Evolutionary conservation across 2,329 filamentous ascomycete genomes (phyloP).

Genomic region (Phialemoniopsis sp.): DNA sequence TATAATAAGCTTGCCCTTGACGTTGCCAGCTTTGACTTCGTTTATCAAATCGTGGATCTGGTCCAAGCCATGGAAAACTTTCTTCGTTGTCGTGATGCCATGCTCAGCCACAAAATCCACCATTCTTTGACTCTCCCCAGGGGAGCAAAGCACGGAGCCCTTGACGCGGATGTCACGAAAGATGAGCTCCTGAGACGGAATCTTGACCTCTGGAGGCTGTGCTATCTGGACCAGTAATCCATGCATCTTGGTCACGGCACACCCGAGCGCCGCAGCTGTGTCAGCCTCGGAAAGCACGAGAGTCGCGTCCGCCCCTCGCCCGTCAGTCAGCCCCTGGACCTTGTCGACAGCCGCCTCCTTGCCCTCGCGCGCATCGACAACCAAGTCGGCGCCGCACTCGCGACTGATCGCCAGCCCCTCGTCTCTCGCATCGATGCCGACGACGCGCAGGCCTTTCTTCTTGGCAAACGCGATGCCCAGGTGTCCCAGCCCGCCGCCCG

Average conservation of each 20-base stretch:
- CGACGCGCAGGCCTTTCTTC: slow-evolving; percentile 42
- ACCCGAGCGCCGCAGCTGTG: slow-evolving; percentile 42
- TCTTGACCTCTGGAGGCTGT: slow-evolving; percentile 34
- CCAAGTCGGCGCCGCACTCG: slow-evolving; percentile 42
- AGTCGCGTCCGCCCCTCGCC: slow-evolving; percentile 44
- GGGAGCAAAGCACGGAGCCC: slow-evolving; percentile 38
- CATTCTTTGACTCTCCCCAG: slow-evolving; percentile 40
- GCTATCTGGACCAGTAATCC: slow-evolving; percentile 55
- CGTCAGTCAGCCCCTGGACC: slow-evolving; percentile 41
- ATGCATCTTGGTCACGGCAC: slow-evolving; percentile 55
- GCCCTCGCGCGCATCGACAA: slow-evolving; percentile 46
- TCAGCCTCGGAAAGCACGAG: slow-evolving; percentile 50
- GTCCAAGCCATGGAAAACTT: slow-evolving; percentile 45
- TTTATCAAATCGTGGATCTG: slow-evolving; percentile 45
- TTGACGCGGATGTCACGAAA: slow-evolving; percentile 48
- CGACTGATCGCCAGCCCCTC: slow-evolving; percentile 34
- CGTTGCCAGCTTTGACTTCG: slow-evolving; percentile 44
- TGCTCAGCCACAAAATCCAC: slow-evolving; percentile 38
- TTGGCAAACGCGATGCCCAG: slow-evolving; percentile 45
- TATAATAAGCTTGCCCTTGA: slow-evolving; percentile 50
- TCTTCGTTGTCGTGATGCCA: slow-evolving; percentile 43
- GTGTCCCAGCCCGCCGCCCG: slow-evolving; percentile 49
- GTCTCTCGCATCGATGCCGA: slow-evolving; percentile 51
- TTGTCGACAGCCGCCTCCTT: slow-evolving; percentile 41
- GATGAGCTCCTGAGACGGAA: slow-evolving; percentile 41